phyloP scores from a whole-genome alignment of 1,284 basidiomycete genomes.

The Tylopilus orsonianus region DNA sequence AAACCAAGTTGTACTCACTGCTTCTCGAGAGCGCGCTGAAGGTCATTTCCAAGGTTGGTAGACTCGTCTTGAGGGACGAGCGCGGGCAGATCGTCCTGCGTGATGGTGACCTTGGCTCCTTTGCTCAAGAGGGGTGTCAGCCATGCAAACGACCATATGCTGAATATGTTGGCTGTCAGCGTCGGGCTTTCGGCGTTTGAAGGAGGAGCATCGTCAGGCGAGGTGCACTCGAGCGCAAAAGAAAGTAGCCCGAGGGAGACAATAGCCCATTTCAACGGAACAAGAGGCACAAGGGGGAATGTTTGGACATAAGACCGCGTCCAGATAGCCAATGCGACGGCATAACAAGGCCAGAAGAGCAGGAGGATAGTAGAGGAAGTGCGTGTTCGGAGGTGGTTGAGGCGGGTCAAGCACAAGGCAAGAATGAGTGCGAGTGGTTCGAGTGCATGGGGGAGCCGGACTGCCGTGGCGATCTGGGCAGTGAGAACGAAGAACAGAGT shows the following conservation, averaged over 20 bases:
- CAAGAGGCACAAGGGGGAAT: slow-evolving; percentile 30
- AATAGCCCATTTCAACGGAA: slow-evolving; percentile 52
- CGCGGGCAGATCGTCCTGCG: slow-evolving; percentile 75
- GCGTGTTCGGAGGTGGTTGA: slow-evolving; percentile 78
- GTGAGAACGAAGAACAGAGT: slow-evolving; percentile 43
- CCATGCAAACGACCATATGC: slow-evolving; percentile 76
- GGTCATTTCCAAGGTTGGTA: slow-evolving; percentile 61
- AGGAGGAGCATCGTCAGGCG: slow-evolving; percentile 59
- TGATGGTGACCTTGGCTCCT: slow-evolving; percentile 61
- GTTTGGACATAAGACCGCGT: slow-evolving; percentile 50
- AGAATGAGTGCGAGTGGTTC: slow-evolving; percentile 53
- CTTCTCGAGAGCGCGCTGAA: slow-evolving; percentile 63
- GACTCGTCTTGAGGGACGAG: slow-evolving; percentile 73
- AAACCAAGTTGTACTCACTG: slow-evolving; percentile 41
- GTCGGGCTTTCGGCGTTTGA: slow-evolving; percentile 69
- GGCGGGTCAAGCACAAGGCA: slow-evolving; percentile 50
- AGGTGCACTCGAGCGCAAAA: slow-evolving; percentile 70
- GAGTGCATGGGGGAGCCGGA: slow-evolving; percentile 58
- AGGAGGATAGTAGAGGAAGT: slow-evolving; percentile 78
- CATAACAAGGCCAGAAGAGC: slow-evolving; percentile 82
- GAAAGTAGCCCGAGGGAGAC: slow-evolving; percentile 52
- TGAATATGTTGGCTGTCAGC: slow-evolving; percentile 82
- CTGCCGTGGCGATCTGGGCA: slow-evolving; percentile 27
- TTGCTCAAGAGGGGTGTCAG: slow-evolving; percentile 77
- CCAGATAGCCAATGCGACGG: slow-evolving; percentile 55